These are phyloP conservation scores for Irineochytrium annulatum DNA, from an alignment of 192 early-diverging fungal species.

Conservation along the genomic window DNA sequence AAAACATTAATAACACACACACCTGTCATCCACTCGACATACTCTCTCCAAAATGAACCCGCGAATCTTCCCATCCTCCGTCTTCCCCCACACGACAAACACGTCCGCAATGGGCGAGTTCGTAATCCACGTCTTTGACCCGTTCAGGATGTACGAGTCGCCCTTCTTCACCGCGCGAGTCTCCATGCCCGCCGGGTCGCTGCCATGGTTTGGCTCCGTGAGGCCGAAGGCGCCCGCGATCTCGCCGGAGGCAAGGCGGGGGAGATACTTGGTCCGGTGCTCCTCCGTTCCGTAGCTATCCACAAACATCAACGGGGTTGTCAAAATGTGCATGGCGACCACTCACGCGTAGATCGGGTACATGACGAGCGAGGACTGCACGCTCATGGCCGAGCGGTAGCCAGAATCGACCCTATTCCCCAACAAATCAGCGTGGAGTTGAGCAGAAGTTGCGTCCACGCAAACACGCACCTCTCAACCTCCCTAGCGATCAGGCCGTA, in stretches of 20 bases:
- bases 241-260: conserved; percentile 78
- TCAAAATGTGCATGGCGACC: neutral
- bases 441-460: neutral
- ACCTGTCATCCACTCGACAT: conserved; percentile 14
- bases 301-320: neutral
- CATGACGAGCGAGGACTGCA: conserved; percentile 99
- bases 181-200: conserved; percentile 91
- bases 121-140: conserved; percentile 98
- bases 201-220: conserved; percentile 97
- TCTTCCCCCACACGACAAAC: conserved; percentile 94
- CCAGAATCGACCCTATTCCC: conserved; percentile 88
- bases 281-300: conserved; percentile 73
- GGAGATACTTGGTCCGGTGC: conserved; percentile 90
- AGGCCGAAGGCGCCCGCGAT: conserved; percentile 90
- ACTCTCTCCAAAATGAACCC: conserved; percentile 94
- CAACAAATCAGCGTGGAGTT: conserved; percentile 9
- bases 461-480: conserved; percentile 69
- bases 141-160: conserved; percentile 70
- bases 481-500: conserved; percentile 96
- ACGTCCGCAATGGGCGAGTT: conserved; percentile 97
- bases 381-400: conserved; percentile 97
- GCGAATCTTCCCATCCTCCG: conserved; percentile 79
- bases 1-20: neutral
- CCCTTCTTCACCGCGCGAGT: conserved; percentile 75
- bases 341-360: conserved; percentile 83